phyloP scores from a whole-genome alignment of 2,329 filamentous ascomycete species.

The Alternaria longipes region DNA sequence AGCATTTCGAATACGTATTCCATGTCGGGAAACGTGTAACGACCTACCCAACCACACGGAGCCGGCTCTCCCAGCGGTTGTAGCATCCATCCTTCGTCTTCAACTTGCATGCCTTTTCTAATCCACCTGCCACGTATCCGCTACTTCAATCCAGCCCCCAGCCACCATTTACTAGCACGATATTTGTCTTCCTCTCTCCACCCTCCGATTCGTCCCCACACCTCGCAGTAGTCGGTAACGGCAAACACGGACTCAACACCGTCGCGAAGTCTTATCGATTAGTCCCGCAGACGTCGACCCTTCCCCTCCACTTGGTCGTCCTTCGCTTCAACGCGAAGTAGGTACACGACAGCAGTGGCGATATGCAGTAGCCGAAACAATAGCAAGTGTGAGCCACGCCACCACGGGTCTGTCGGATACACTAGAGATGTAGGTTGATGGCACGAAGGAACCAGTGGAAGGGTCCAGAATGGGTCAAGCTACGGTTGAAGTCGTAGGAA shows the following conservation, averaged over 20 bases:
- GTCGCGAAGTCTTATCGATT: background rate
- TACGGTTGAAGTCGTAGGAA: background rate
- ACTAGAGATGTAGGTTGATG: background rate
- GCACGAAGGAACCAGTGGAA: background rate
- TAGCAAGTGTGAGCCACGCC: background rate
- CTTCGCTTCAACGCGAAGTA: background rate
- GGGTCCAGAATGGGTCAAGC: background rate
- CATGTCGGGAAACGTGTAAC: background rate
- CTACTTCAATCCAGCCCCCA: background rate
- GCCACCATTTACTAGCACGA: background rate
- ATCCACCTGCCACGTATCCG: no score
- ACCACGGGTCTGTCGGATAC: background rate
- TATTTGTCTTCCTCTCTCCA: background rate
- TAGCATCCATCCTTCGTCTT: background rate
- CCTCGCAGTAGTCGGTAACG: background rate
- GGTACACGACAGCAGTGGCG: background rate
- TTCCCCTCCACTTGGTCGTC: background rate
- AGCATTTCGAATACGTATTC: background rate
- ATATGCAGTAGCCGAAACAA: slow-evolving; percentile 8
- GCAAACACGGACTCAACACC: background rate
- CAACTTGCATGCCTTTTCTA: background rate
- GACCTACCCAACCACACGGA: background rate
- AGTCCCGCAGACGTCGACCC: background rate
- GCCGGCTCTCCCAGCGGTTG: background rate
- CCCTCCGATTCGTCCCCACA: background rate